Base-by-base conservation (phyloP, 2,329 filamentous ascomycete species). In the Dactylellina sp. region DNA sequence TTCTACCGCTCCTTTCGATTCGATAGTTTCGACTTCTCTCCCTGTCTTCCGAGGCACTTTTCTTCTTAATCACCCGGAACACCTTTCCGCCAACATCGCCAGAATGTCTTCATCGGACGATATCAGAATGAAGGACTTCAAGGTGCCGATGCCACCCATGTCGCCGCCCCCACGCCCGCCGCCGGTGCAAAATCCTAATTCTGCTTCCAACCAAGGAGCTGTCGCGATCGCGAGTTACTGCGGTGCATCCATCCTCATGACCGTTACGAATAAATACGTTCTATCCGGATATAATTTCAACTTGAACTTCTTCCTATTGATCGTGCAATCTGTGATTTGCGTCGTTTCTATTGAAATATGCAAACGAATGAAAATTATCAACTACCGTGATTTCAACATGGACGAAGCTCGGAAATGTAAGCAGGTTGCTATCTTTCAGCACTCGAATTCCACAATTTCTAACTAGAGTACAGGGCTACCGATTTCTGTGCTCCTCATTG, bases 231-330 rank as follows among this genome's bases (percentile, higher is more conserved):
- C 96, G 77, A 88, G 91, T 53, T 99, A 99, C 85, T 99, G 95
- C 82, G 85, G 91, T 79, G 92, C 94, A 60, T 97, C 93, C n/a
- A 99, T 99, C 80, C 87, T 94, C 82, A 99, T 99, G 95, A 99
- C 95, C 6, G 91, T 97, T n/a, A 95, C 96, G 82, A 99, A 99
- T 84, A 99, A 99, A 86, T 99, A 96, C 82, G 93, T 97, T 76
- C 88, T 99, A 50, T 97, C 92, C 6, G 95, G 95, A 74, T 86
- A 87, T 57, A 87, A 90, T 77, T 99, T 96, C 87, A 99, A 99
- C 83, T 84, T 99, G 79, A 97, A 96, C 83, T 97, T 98, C 83
- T 92, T 99, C 83, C 90, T 97, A 79, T 87, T 99, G 72, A 90
- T 88, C 75, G 86, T 98, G 75, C 95, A 98, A 89, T 92, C 93